Base-by-base conservation (phyloP, 371 early-diverging fungal genomes). In the Gilbertella persicaria region DNA sequence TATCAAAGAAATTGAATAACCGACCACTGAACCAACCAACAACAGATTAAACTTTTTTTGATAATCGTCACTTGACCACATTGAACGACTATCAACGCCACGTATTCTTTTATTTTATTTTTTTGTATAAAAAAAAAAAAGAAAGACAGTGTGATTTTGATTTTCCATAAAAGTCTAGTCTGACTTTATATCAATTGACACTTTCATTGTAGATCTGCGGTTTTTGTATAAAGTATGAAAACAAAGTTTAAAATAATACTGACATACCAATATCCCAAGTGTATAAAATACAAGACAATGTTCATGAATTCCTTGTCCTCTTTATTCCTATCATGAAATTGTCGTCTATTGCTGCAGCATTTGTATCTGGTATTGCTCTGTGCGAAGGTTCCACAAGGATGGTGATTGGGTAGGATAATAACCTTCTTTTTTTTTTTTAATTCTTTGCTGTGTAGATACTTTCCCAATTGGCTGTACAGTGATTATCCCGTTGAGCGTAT, bases 401-500 rank as follows among this genome's bases (percentile, higher is more conserved):
- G 61, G 56, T 68, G 41, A 63, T 72, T 53, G 72, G 71, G 71
- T 71, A 64, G 46, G 1, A 42, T 14, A 16, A 16, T 40, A 51
- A 23, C 8, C 51, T 16, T 21, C 10, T 33, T 51, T n/a, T 9
- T 53, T 48, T 42, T 35, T 36, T 23, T 37, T 21, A 36, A 35
- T 24, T 23, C 28, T 45, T 48, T 76, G 35, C 35, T 5, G 5
- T 35, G 10, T 48, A 76, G 78, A 10, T 86, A 86, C 57, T 82
- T 78, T 58, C 81, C 79, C 13, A 81, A 82, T 48, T 86, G 83
- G 86, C 61, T 79, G 9, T 75, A 78, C 33, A 73, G 75, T 14
- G 71, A 75, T 28, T 81, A 79, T 33, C 73, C 78, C 1, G 48
- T 67, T 0, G 58, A 79, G 33, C 67, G 75, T 12, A 61, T 86